Conservation (phyloP, 108 stramenopile genomes). For the Cyclotella choctawhatcheeana region DNA sequence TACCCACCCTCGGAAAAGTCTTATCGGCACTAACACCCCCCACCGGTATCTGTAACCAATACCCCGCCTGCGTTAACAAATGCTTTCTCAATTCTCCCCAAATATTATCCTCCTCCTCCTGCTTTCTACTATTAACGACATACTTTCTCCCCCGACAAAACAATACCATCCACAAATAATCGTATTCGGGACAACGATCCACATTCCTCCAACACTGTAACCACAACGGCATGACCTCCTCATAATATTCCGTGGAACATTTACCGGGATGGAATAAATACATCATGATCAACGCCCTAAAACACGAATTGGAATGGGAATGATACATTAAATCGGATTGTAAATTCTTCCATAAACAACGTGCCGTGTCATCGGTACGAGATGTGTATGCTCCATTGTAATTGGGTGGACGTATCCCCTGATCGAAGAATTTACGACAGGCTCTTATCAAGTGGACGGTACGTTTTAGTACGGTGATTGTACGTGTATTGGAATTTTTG, state of each 20-base stretch:
- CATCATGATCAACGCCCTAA: conserved; percentile 74
- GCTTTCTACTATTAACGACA: too few relatives aligned
- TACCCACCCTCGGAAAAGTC: conserved; percentile 67
- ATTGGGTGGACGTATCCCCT: conserved; percentile 61
- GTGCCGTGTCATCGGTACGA: conserved; percentile 59
- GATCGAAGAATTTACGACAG: conserved; percentile 83
- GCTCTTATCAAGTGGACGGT: conserved; percentile 81
- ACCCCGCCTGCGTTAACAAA: conserved; percentile 73
- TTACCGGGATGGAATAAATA: conserved; percentile 86
- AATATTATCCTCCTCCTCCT: conserved; percentile 48
- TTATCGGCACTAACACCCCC: conserved; percentile 80
- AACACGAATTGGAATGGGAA: conserved; percentile 86
- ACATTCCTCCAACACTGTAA: conserved; percentile 81
- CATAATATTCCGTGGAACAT: conserved; percentile 67
- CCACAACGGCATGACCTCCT: conserved; percentile 72
- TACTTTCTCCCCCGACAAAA: conserved; percentile 86
- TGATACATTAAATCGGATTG: conserved; percentile 72
- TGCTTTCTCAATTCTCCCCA: conserved; percentile 78
- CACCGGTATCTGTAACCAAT: conserved; percentile 88
- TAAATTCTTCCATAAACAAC: conserved; percentile 74
- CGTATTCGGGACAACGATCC: conserved; percentile 88
- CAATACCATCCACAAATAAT: conserved; percentile 85
- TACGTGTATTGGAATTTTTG: conserved; percentile 58
- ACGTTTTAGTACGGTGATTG: conserved; percentile 63
- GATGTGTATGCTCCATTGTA: conserved; percentile 16